Percentiles rank a stretch among this genome's conserved stretches.
These are phyloP conservation scores for Kregervanrija delftensis DNA, from an alignment of 805 yeast genomes.

Conservation along the genomic window DNA sequence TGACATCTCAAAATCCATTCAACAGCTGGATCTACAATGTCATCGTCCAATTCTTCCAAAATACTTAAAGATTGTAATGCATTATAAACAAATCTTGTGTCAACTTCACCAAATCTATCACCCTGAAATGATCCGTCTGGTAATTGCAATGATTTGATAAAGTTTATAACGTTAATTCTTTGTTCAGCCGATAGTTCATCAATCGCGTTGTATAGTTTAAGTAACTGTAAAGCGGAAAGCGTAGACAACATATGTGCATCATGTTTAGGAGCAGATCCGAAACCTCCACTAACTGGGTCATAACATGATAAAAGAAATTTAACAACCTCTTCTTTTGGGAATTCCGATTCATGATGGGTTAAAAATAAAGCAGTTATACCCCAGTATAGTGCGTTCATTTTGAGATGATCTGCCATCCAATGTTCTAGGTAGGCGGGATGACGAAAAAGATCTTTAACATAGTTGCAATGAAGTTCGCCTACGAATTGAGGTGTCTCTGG, in stretches of 20 bases:
- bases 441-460: conserved; percentile 47
- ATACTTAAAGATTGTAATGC: conserved; percentile 71
- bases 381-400: conserved; percentile 94
- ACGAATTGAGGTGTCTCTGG: conserved; percentile 1
- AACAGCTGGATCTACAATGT: conserved; percentile 51
- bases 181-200: conserved; percentile 30
- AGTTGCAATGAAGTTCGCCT: conserved; percentile 42
- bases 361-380: conserved; percentile 73
- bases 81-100: conserved; percentile 82
- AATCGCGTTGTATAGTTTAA: conserved; percentile 58
- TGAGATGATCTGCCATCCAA: conserved; percentile 84
- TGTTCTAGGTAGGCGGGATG: conserved; percentile 61
- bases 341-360: conserved; percentile 47
- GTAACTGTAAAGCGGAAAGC: conserved; percentile 76
- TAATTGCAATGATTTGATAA: conserved; percentile 39
- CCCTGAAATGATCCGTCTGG: conserved; percentile 78
- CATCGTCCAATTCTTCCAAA: conserved; percentile 48
- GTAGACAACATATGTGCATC: conserved; percentile 86
- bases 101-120: conserved; percentile 87
- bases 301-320: conserved; percentile 67
- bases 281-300: conserved; percentile 58
- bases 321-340: conserved; percentile 56
- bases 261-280: conserved; percentile 84
- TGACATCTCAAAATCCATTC: conserved; percentile 61
- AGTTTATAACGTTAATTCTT: conserved; percentile 30